A percentile compares a stretch with the other conserved stretches of the same genome.
These are phyloP conservation scores for Diophrys sp. DNA, from an alignment of 73 alveolate genomes.

Conservation along the genomic window DNA sequence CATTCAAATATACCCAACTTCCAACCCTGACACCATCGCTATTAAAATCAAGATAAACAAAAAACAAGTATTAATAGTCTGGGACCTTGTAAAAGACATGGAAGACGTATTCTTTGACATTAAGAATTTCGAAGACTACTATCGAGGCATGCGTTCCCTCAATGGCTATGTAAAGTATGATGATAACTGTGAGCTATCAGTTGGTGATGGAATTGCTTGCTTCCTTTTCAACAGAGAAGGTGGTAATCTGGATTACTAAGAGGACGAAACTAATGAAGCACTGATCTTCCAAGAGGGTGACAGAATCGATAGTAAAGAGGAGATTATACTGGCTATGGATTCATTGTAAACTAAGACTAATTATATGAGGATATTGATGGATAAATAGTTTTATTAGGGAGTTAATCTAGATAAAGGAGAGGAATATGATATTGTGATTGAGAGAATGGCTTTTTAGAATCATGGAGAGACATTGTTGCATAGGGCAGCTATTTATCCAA, in stretches of 20 bases:
- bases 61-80: neutral
- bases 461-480: neutral
- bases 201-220: neutral
- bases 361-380: neutral
- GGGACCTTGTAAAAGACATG: slow-evolving; percentile 7
- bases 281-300: neutral
- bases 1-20: neutral
- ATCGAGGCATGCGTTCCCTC: neutral
- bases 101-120: slow-evolving; percentile 2
- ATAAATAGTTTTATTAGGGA: too few relatives aligned
- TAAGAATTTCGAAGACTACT: neutral
- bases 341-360: neutral
- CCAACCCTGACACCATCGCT: neutral
- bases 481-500: neutral
- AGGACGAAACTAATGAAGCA: too few relatives aligned
- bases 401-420: neutral
- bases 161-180: neutral
- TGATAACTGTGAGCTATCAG: neutral
- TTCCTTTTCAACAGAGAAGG: neutral
- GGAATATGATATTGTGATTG: neutral
- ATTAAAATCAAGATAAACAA: too few relatives aligned
- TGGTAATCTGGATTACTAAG: neutral
- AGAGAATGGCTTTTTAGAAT: neutral
- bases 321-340: neutral
- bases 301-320: neutral